A percentile compares a stretch with the other conserved stretches of the same genome.
Conservation (phyloP, 306 rosid species). For the Quercus wislizeni region DNA sequence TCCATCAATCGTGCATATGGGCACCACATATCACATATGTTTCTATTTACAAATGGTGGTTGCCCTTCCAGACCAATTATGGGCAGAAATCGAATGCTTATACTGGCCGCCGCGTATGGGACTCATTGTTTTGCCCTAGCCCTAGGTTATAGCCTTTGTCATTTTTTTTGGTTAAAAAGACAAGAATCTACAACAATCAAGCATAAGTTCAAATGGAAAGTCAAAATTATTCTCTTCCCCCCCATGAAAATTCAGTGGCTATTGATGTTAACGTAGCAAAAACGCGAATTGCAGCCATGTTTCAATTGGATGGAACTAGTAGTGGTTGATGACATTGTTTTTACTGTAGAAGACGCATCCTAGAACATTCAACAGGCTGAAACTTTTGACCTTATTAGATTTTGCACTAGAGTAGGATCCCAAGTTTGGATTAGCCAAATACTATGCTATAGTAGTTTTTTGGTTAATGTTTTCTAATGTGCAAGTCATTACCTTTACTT, state of each 20-base stretch:
- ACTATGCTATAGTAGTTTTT: neutral
- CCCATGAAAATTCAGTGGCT: neutral
- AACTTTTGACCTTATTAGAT: neutral
- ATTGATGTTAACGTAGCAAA: neutral
- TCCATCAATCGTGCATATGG: slow-evolving; percentile 1
- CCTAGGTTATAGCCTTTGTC: neutral
- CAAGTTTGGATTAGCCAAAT: neutral
- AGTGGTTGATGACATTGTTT: neutral
- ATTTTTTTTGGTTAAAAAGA: neutral
- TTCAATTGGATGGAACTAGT: neutral
- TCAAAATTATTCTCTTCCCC: neutral
- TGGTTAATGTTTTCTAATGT: neutral
- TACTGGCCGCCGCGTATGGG: neutral
- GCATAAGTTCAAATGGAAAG: neutral
- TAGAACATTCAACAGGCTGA: neutral
- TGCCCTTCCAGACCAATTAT: neutral
- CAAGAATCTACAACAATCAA: neutral
- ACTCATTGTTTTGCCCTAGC: neutral
- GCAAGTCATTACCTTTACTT: neutral
- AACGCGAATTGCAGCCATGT: neutral
- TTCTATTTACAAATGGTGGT: neutral
- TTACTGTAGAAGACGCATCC: neutral
- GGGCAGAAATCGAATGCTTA: neutral
- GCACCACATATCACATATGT: neutral
- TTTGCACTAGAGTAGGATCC: neutral